Evolutionary conservation across 2,329 filamentous ascomycete genomes (phyloP).

Genomic region (Neonectria neomacrospora): DNA sequence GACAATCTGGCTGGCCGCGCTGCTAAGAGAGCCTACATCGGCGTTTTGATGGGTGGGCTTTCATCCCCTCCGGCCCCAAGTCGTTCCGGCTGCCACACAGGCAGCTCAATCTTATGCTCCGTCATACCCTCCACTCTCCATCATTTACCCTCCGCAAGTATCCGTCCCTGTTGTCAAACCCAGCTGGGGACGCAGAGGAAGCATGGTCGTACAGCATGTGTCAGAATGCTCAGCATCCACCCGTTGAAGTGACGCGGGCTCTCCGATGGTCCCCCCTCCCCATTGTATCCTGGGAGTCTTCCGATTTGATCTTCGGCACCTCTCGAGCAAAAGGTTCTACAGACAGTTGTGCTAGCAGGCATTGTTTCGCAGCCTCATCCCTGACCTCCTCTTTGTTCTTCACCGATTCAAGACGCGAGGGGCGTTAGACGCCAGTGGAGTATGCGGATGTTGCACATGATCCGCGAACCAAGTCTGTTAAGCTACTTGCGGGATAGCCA

Average conservation of each 20-base stretch:
- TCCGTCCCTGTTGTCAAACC: conserved; percentile 29
- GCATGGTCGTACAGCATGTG: conserved; percentile 34
- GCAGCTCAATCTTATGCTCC: conserved; percentile 8
- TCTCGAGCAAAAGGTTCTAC: conserved; percentile 30
- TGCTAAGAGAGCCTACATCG: conserved; percentile 3
- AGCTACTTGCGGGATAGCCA: conserved; percentile 42
- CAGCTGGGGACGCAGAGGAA: conserved; percentile 24
- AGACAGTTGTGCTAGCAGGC: conserved; percentile 36
- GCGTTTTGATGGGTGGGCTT: not conserved
- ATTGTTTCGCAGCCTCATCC: conserved; percentile 19
- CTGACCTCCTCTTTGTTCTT: conserved; percentile 29
- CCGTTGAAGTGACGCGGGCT: conserved; percentile 21
- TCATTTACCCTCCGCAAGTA: conserved; percentile 19
- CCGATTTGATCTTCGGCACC: conserved; percentile 36
- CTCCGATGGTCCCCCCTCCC: conserved; percentile 19
- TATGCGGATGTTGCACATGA: conserved; percentile 48
- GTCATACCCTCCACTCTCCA: conserved; percentile 1
- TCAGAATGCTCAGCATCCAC: conserved; percentile 35
- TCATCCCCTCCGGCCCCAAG: conserved; percentile 1
- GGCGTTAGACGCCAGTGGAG: conserved; percentile 48
- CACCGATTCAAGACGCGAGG: conserved; percentile 39
- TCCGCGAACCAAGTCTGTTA: conserved; percentile 41
- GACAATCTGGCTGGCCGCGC: conserved; percentile 10
- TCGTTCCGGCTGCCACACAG: conserved; percentile 30
- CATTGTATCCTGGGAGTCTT: conserved; percentile 20